Evolutionary conservation across 2,329 filamentous ascomycete genomes (phyloP).

Genomic region (Beauveria sp.): DNA sequence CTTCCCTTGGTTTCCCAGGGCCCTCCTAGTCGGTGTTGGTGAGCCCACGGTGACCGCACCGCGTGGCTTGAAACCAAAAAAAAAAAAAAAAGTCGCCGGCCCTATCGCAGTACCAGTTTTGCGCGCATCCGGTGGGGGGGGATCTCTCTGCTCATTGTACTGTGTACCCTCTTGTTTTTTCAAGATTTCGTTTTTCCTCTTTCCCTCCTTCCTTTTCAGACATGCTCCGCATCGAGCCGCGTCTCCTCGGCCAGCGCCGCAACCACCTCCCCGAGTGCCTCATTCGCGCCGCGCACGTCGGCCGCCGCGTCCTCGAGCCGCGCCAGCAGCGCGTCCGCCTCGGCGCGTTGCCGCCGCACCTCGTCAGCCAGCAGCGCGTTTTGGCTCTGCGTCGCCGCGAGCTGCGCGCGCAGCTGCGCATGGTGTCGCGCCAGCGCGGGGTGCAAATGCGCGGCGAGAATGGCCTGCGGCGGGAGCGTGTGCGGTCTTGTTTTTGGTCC

Average conservation of each 20-base stretch:
- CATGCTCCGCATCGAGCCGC: constrained; percentile 32
- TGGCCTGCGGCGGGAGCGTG: constrained; percentile 42
- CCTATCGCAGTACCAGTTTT: too few species aligned
- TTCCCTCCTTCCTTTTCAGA: neutral
- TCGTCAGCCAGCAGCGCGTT: constrained; percentile 48
- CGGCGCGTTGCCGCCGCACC: constrained; percentile 44
- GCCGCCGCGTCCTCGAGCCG: constrained; percentile 43
- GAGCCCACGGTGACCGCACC: too few species aligned
- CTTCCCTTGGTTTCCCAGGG: neutral
- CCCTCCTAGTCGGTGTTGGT: too few species aligned
- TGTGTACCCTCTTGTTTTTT: too few species aligned
- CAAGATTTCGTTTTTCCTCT: neutral
- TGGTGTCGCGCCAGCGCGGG: constrained; percentile 46
- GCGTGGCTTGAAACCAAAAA: too few species aligned
- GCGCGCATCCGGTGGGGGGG: too few species aligned
- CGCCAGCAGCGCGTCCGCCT: constrained; percentile 44
- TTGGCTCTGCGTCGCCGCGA: constrained; percentile 49
- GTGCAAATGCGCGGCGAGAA: constrained; percentile 48
- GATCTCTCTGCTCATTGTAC: too few species aligned
- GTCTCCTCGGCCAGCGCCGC: constrained; percentile 44
- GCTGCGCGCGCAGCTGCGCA: constrained; percentile 47
- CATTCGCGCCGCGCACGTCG: constrained; percentile 48
- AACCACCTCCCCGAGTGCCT: constrained; percentile 37
- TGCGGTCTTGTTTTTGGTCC: constrained; percentile 39
- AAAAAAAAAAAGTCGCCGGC: too few species aligned